Conservation (phyloP, 192 early-diverging fungal species). For the Coemansia sp. region DNA sequence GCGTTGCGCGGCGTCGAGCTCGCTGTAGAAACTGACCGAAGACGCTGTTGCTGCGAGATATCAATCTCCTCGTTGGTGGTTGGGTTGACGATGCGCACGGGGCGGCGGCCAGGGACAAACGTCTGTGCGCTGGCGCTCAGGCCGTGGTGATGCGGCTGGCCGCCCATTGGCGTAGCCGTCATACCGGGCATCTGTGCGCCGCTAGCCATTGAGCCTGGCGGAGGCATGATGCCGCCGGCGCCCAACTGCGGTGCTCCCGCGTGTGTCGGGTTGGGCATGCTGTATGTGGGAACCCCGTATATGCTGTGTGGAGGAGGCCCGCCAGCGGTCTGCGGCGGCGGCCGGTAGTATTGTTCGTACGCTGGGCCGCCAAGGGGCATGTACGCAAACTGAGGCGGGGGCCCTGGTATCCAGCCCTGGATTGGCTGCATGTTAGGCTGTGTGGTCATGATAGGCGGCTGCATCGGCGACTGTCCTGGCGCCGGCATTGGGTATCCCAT, state of each 20-base stretch:
- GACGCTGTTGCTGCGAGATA: conserved; percentile 50
- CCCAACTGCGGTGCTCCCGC: conserved; percentile 35
- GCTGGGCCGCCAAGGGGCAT: conserved; percentile 41
- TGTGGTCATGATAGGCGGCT: conserved; percentile 47
- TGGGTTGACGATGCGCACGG: conserved; percentile 77
- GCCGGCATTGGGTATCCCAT: conserved; percentile 46
- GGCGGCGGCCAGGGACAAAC: conserved; percentile 37
- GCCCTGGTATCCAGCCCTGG: conserved; percentile 48
- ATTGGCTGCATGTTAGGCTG: conserved; percentile 53
- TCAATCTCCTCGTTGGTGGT: conserved; percentile 71
- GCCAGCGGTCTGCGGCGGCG: conserved; percentile 26
- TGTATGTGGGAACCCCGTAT: conserved; percentile 42
- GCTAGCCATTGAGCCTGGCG: conserved; percentile 20
- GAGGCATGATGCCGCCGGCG: conserved; percentile 31
- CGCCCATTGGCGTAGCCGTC: conserved; percentile 45
- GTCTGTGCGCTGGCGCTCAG: conserved; percentile 41
- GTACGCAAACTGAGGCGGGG: conserved; percentile 48
- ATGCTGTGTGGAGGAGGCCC: conserved; percentile 44
- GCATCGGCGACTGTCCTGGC: conserved; percentile 46
- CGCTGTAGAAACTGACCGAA: conserved; percentile 41
- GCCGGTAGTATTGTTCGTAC: conserved; percentile 51
- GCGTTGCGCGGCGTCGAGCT: conserved; percentile 43
- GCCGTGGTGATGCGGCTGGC: conserved; percentile 32
- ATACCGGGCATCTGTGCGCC: conserved; percentile 45
- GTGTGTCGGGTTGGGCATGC: conserved; percentile 41